Evolutionary conservation across 176 grass and related monocot genomes (phyloP), one percentile per base, ranked within the genome.

Genomic region (Elymus sibiricus): DNA sequence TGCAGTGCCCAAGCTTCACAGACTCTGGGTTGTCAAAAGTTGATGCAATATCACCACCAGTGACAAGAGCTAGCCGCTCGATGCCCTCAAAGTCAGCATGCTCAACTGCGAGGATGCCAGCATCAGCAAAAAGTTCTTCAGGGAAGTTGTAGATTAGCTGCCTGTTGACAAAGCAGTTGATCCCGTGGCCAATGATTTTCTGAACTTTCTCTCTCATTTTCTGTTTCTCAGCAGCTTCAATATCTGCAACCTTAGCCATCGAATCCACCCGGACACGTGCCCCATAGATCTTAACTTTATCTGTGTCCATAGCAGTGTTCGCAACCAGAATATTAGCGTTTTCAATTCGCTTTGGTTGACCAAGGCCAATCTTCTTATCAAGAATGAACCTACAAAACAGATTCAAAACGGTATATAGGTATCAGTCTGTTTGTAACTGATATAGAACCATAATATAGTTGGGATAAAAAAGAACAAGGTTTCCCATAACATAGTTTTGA

Each of bases 61-160:
- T 98, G 28, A 98, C 94, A 58, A 98, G 92, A 34, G 92, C 97
- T 65, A 98, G 82, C 28, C 97, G 84, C 51, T 98, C 97, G 79
- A 94, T 98, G 64, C 97, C 97, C 73, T 98, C 97, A 79, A 98
- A 98, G 46, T 98, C 97, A 67, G 97, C 97, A 91, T 98, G 97
- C 76, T 98, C 94, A 61, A 95, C 92, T 15, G 94, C 97, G 3
- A 98, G 90, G 51, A 98, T 94, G 32, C 97, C 94, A 64, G 94
- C 93, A 86, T 98, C 97, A 28, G 97, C 97, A 91, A 95, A 98
- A n/a, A 98, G 90, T 77, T 98, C 97, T 32, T 95, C 97, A 4
- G 97, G 97, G 46, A 98, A 95, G 79, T 98, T 98, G 74, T 98
- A 98, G 84, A 98, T 98, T 51, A 98, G 76, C 80, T 98, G 95